Percentiles rank a stretch among this genome's conserved stretches.
phyloP scores from a whole-genome alignment of 495 filamentous ascomycete species.

The Aspergillus kassunensis region DNA sequence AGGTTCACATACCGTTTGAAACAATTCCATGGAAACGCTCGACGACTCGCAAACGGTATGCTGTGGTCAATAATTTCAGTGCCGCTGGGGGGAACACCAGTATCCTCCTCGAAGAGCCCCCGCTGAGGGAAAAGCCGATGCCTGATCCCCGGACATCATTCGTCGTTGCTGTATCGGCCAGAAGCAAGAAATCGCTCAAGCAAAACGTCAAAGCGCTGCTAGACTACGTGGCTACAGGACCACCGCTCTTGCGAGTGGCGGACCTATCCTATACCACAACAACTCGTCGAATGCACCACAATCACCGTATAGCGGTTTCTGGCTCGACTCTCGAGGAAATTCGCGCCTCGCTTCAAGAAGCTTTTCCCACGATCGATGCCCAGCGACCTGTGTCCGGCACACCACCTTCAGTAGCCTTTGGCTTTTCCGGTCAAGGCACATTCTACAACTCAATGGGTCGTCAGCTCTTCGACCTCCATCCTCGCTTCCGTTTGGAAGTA shows the following conservation, averaged over 20 bases:
- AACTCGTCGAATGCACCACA: constrained; percentile 34
- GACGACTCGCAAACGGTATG: constrained; percentile 1
- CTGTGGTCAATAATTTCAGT: constrained; percentile 37
- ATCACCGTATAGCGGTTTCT: constrained; percentile 32
- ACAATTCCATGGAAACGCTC: no score
- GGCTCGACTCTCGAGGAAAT: no score
- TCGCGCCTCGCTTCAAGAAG: no score
- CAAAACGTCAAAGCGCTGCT: constrained; percentile 33
- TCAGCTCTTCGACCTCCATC: constrained; percentile 23
- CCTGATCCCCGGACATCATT: constrained; percentile 3
- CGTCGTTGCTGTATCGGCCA: constrained; percentile 31
- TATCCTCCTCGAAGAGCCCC: constrained; percentile 6
- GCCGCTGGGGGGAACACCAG: constrained; percentile 19
- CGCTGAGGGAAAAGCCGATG: neutral
- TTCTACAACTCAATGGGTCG: constrained; percentile 40
- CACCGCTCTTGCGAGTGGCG: constrained; percentile 18
- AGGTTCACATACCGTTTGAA: no score
- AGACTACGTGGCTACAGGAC: constrained; percentile 24
- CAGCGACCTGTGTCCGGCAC: neutral
- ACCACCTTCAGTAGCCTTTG: constrained; percentile 46
- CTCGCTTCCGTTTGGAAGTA: constrained; percentile 26
- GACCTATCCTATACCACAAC: constrained; percentile 41
- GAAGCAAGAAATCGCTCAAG: constrained; percentile 29
- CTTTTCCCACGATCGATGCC: no score
- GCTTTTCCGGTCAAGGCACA: constrained; percentile 68